phyloP scores from a whole-genome alignment of 306 rosid species.

The Prunus kanzakura region DNA sequence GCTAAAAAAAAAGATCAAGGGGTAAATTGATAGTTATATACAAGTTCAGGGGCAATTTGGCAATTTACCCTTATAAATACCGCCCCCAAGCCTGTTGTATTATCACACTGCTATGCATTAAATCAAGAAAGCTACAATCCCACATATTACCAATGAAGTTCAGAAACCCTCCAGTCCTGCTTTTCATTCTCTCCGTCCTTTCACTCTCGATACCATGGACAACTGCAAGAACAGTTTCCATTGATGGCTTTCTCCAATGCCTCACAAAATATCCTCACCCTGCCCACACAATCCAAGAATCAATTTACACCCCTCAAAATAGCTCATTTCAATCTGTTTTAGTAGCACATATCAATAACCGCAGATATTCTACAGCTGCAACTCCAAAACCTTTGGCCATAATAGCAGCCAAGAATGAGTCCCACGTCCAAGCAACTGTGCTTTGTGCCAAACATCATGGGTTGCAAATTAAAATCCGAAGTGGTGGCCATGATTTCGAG shows the following conservation, averaged over 20 bases:
- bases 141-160: not conserved
- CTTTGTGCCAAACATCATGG: constrained; percentile 14
- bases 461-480: constrained; percentile 24
- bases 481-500: constrained; percentile 36
- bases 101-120: not conserved
- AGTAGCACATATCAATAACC: constrained; percentile 19
- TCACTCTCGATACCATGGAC: not conserved
- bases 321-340: constrained; percentile 12
- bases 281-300: constrained; percentile 6
- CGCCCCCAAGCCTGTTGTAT: not conserved
- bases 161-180: not conserved
- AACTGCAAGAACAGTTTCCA: not conserved
- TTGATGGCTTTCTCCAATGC: constrained; percentile 12
- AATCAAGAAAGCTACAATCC: not conserved
- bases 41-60: too few relatives aligned
- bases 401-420: constrained; percentile 4
- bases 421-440: constrained; percentile 28
- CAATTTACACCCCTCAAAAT: constrained; percentile 21
- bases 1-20: too few relatives aligned
- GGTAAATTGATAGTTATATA: too few relatives aligned
- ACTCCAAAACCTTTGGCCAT: constrained; percentile 31
- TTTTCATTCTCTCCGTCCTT: not conserved
- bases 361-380: not conserved
- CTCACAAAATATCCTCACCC: not conserved
- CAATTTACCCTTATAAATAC: not conserved